Percentiles rank a stretch among this genome's conserved stretches.
Evolutionary conservation across 805 yeast species (phyloP).

Genomic region (Starmerella scarabaei): DNA sequence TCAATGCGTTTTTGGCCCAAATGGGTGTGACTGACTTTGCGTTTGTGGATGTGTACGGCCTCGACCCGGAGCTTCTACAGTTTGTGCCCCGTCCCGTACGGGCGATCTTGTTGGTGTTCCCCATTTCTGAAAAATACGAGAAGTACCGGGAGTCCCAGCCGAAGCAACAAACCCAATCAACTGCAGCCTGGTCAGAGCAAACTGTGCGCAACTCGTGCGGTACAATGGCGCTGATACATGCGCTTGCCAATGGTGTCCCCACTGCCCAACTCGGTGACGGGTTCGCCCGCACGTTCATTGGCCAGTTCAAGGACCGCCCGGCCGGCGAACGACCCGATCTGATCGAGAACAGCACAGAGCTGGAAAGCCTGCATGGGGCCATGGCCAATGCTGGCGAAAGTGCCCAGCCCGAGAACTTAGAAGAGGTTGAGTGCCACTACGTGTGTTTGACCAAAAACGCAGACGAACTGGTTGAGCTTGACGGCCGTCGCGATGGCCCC

Average conservation of each 20-base stretch:
- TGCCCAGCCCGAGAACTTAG: slow-evolving; percentile 32
- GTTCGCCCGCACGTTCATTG: slow-evolving; percentile 23
- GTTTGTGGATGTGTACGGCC: slow-evolving; percentile 72
- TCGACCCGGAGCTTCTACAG: slow-evolving; percentile 72
- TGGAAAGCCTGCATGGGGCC: slow-evolving; percentile 31
- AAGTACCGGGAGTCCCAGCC: slow-evolving; percentile 35
- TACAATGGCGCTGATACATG: slow-evolving; percentile 71
- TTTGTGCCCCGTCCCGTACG: slow-evolving; percentile 71
- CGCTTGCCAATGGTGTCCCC: slow-evolving; percentile 32
- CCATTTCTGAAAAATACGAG: slow-evolving; percentile 56
- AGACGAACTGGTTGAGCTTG: slow-evolving; percentile 62
- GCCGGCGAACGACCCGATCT: slow-evolving; percentile 31
- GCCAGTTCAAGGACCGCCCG: slow-evolving; percentile 19
- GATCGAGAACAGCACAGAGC: slow-evolving; percentile 32
- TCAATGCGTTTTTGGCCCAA: slow-evolving; percentile 50
- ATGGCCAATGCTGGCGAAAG: slow-evolving; percentile 31
- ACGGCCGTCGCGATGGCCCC: slow-evolving; percentile 77
- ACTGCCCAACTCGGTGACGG: slow-evolving; percentile 20
- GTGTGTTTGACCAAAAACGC: slow-evolving; percentile 50
- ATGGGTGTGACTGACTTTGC: slow-evolving; percentile 53
- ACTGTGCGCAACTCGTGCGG: slow-evolving; percentile 87
- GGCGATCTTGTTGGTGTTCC: slow-evolving; percentile 70
- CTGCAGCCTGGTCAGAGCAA: slow-evolving; percentile 68
- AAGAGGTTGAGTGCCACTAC: slow-evolving; percentile 53
- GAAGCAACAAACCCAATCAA: slow-evolving; percentile 21